These are phyloP conservation scores for Backusella psychrophila DNA, from an alignment of 192 early-diverging fungal species.

Conservation along the genomic window DNA sequence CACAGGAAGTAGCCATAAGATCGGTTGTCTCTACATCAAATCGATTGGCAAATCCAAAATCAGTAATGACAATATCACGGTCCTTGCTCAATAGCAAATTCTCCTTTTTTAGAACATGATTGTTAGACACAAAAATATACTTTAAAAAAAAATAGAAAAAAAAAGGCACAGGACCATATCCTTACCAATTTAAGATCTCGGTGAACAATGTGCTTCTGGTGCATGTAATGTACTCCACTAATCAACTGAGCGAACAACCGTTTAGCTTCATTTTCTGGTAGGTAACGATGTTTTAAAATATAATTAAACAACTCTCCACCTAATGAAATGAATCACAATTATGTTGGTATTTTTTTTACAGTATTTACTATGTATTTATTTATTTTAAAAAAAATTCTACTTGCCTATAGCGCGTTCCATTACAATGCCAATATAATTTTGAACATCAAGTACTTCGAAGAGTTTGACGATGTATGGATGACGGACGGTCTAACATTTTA, in stretches of 20 bases:
- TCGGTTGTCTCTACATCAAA: constrained; percentile 65
- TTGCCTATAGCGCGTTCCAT: constrained; percentile 90
- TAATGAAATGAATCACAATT: constrained; percentile 9
- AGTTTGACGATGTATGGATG: constrained; percentile 91
- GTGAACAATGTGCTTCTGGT: constrained; percentile 90
- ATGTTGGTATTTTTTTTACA: neutral
- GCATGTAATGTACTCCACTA: constrained; percentile 89
- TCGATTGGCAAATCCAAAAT: constrained; percentile 97
- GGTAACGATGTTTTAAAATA: constrained; percentile 85
- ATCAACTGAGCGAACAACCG: constrained; percentile 91
- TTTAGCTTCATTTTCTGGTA: constrained; percentile 85
- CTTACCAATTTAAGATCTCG: constrained; percentile 86
- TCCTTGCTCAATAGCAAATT: constrained; percentile 89
- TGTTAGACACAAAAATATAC: neutral
- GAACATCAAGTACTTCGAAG: constrained; percentile 63
- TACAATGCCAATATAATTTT: constrained; percentile 87
- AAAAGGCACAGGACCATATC: neutral
- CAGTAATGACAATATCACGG: constrained; percentile 93
- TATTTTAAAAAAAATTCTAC: neutral
- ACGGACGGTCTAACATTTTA: constrained; percentile 64
- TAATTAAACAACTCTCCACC: constrained; percentile 93
- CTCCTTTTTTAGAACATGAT: constrained; percentile 55
- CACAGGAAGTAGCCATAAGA: constrained; percentile 90
- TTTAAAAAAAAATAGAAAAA: neutral
- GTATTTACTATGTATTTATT: neutral